Evolutionary conservation across 768 basidiomycete species (phyloP), one percentile per base, ranked within the genome.

Genomic region (Serpula lacrymans): DNA sequence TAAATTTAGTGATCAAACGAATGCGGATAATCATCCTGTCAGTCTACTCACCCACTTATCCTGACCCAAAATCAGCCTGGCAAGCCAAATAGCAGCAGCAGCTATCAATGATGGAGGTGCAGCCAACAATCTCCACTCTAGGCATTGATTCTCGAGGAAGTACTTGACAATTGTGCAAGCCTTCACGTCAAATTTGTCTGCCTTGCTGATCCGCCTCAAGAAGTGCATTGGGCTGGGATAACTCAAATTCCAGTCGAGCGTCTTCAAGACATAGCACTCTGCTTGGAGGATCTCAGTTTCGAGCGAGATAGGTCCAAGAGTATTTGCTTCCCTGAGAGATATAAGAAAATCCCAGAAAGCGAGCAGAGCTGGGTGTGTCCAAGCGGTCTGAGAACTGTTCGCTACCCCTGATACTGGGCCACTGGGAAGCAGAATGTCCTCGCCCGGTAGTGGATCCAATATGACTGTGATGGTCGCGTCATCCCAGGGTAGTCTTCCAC

Each of bases 161-260:
- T 91, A 97, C 61, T 97, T 96, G 25, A 82, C 90, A 14, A 96
- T 73, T 3, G 92, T 93, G 42, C 93, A 69, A 12, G 83, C 83
- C 50, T 89, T 79, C 22, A 87, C 75, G 51, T 94, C 87, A 62
- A 91, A 95, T 41, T 84, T 80, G 52, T 97, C 94, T 3, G 92
- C 94, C 66, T 96, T 97, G 68, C 88, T 91, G 41, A 89, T 82
- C 24, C 93, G 74, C 27, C 93, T 72, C 28, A 96, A 72, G 72
- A 85, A 96, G 48, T 88, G 82, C 67, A 97, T 82, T 2, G 92
- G 90, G 48, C 87, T 91, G 21, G 94, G 88, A 57, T 82, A 88
- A 43, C 81, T 77, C 46, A 96, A 55, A 58, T 94, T 84, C 80
- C 88, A 97, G 21, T 87, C 80, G 39, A 96, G 67, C 7, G 86